Conservation (phyloP, 1,139 yeast species). For the Yarrowia galli region DNA sequence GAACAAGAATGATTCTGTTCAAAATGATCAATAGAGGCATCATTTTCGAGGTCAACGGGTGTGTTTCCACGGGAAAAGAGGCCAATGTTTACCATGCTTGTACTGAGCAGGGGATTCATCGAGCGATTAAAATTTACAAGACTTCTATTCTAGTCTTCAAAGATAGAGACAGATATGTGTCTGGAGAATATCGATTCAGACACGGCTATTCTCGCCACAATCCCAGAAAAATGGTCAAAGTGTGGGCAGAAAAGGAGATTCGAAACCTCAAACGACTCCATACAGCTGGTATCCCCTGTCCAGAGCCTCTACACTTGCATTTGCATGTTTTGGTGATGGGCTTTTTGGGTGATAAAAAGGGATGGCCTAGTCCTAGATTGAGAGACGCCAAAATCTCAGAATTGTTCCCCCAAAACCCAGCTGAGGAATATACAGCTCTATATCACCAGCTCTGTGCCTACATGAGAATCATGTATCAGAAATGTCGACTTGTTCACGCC, state of each 20-base stretch:
- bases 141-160: constrained; percentile 95
- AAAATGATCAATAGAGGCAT: constrained; percentile 84
- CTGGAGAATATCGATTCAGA: constrained; percentile 93
- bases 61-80: constrained; percentile 96
- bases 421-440: constrained; percentile 65
- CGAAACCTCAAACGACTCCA: constrained; percentile 85
- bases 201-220: constrained; percentile 84
- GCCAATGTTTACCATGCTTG: constrained; percentile 97
- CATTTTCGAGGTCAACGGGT: constrained; percentile 87
- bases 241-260: constrained; percentile 99
- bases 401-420: constrained; percentile 53
- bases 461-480: constrained; percentile 86
- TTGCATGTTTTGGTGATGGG: constrained; percentile 96
- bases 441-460: constrained; percentile 83
- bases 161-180: constrained; percentile 94
- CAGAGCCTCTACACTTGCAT: constrained; percentile 86
- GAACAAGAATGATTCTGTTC: constrained; percentile 83
- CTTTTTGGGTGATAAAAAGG: constrained; percentile 71
- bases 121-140: constrained; percentile 93
- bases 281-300: constrained; percentile 83
- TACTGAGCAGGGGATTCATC: constrained; percentile 62
- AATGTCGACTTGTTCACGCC: constrained; percentile 92
- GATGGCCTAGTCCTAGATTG: constrained; percentile 86
- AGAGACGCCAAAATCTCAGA: constrained; percentile 68
- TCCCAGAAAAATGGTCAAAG: constrained; percentile 95